Percentiles rank a stretch among this genome's conserved stretches.
Evolutionary conservation across 1,284 basidiomycete genomes (phyloP).

Genomic region (Fomitopsis betulina): DNA sequence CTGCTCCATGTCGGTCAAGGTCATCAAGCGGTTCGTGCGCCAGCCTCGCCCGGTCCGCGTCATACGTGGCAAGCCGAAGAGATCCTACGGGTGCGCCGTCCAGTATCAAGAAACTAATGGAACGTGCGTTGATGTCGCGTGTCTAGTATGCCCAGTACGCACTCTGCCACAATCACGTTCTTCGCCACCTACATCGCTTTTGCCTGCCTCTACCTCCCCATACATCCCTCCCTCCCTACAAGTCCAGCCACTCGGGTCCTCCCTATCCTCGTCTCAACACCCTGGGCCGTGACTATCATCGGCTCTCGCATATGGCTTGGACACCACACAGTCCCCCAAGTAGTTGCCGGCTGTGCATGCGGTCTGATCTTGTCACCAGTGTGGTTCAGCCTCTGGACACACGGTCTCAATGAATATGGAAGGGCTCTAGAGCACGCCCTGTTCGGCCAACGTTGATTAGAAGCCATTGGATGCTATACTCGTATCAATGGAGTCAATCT

Average conservation of each 20-base stretch:
- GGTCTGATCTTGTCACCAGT: constrained; percentile 51
- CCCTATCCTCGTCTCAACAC: constrained; percentile 43
- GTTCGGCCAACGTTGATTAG: background rate
- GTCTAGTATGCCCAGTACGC: constrained; percentile 84
- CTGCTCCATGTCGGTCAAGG: constrained; percentile 64
- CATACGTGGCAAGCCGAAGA: constrained; percentile 38
- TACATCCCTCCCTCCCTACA: constrained; percentile 40
- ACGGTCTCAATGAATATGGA: constrained; percentile 24
- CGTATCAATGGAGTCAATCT: background rate
- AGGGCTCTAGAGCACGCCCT: constrained; percentile 11
- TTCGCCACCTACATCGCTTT: constrained; percentile 67
- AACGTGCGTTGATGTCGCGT: background rate
- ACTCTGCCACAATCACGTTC: constrained; percentile 74
- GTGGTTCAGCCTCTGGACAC: constrained; percentile 64
- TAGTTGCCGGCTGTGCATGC: constrained; percentile 59
- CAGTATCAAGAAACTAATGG: constrained; percentile 1
- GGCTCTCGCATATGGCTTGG: constrained; percentile 76
- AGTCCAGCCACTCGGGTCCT: constrained; percentile 31
- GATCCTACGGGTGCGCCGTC: constrained; percentile 56
- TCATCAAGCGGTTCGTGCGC: constrained; percentile 61
- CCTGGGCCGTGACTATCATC: constrained; percentile 53
- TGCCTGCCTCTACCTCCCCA: constrained; percentile 48
- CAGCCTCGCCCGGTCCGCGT: constrained; percentile 64
- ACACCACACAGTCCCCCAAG: constrained; percentile 77
- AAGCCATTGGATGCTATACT: background rate